Evolutionary conservation across 805 yeast genomes (phyloP).

Genomic region (Clavispora santaluciae): DNA sequence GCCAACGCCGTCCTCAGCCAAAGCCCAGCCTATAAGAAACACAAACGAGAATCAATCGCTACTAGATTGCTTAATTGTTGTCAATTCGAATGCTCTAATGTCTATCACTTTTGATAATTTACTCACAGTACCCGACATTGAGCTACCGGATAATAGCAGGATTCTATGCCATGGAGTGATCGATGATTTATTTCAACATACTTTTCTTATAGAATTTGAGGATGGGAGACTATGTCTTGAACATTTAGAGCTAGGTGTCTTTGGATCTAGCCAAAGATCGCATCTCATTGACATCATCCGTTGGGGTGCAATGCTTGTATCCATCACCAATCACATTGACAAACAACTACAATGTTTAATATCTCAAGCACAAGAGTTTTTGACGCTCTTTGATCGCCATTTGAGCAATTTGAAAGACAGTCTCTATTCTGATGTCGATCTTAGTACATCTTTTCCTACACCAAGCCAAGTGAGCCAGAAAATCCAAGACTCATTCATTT

Average conservation of each 20-base stretch:
- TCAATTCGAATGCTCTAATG: slow-evolving; percentile 17
- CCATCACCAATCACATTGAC: slow-evolving; percentile 21
- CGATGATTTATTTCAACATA: slow-evolving; percentile 23
- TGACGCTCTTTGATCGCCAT: slow-evolving; percentile 27
- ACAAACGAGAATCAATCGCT: slow-evolving; percentile 6
- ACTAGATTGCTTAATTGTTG: slow-evolving; percentile 23
- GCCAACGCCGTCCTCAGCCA: slow-evolving; percentile 1
- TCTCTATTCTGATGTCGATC: slow-evolving; percentile 17
- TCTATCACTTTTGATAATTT: slow-evolving; percentile 30
- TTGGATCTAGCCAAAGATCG: slow-evolving; percentile 3
- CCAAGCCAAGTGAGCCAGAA: slow-evolving; percentile 12
- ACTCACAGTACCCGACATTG: slow-evolving; percentile 24
- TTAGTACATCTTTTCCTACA: slow-evolving; percentile 24
- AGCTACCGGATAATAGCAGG: slow-evolving; percentile 13
- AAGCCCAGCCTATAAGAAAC: slow-evolving; percentile 4
- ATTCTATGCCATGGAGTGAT: slow-evolving; percentile 19
- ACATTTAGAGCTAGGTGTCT: slow-evolving; percentile 13
- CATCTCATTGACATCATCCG: slow-evolving; percentile 20
- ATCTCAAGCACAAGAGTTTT: slow-evolving; percentile 22
- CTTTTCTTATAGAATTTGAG: slow-evolving; percentile 18
- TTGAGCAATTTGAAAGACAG: slow-evolving; percentile 29
- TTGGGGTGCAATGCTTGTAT: slow-evolving; percentile 22
- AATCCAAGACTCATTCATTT: slow-evolving; percentile 30
- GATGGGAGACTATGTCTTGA: slow-evolving; percentile 11
- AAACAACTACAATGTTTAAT: slow-evolving; percentile 18